Base-by-base conservation (phyloP, 2,329 filamentous ascomycete genomes). In the Neopestalotiopsis clavispora region DNA sequence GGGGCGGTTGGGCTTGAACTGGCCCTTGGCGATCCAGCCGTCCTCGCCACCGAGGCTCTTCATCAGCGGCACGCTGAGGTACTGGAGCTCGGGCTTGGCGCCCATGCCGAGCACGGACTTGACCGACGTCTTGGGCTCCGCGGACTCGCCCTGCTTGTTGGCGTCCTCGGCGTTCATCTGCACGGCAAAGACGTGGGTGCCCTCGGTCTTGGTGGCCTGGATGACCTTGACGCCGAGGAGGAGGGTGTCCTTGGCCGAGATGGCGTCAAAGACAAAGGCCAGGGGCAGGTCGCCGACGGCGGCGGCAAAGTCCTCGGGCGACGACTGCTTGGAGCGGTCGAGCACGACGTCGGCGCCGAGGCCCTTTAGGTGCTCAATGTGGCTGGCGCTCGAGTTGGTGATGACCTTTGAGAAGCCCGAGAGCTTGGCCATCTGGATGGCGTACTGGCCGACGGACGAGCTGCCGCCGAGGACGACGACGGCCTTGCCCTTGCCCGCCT, bases 381-480 rank as follows among this genome's bases (percentile, higher is more conserved):
- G 75, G 1, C 66, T 63, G 7, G 72, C 67, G 40, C 78, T 76
- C 6, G 78, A 76, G 49, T 76, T 79, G 12, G 78, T 76, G 56
- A 80, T 72, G 52, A 80, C 75, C 20, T 70, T 74, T n/a, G 72
- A 69, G 70, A 78, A 80, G 2, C 78, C 78, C 3, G 76, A 78
- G 4, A 78, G 73, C n/a, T 75, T 73, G 5, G 79, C 74, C 12
- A 80, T 67, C 69, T 80, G 78, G 20, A 80, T 74, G 1, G 75
- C 75, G 67, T 78, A 80, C 65, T 80, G 78, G 4, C 78, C 78
- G 1, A 78, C 77, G 2, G 74, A 76, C 2, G 78, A 80, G 60
- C 77, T 75, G 3, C 80, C 80, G 4, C 80, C 80, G 59, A 81
- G 73, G 6, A 82, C 74, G 1, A 70, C 72, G 6, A 78, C 68